Percentiles rank a stretch among this genome's conserved stretches.
Conservation (phyloP, 2,329 filamentous ascomycete species). For the Ascochyta koolunga region DNA sequence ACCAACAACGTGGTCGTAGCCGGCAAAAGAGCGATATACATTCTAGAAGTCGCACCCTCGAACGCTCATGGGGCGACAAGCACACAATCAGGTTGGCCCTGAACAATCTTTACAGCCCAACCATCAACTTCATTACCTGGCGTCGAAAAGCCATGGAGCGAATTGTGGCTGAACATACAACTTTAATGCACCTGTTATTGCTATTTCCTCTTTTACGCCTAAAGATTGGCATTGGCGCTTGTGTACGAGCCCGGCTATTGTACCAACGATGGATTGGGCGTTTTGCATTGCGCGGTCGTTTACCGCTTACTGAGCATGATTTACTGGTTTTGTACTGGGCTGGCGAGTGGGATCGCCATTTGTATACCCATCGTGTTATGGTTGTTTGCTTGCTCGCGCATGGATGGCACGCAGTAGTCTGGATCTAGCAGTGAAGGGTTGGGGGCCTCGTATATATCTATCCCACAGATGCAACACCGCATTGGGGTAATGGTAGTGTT, state of each 20-base stretch:
- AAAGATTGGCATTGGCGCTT: conserved; percentile 4
- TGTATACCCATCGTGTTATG: conserved; percentile 46
- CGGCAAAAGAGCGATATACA: background rate
- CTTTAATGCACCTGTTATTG: conserved; percentile 15
- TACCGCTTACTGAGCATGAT: conserved; percentile 15
- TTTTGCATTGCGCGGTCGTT: conserved; percentile 19
- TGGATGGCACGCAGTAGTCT: conserved; percentile 14
- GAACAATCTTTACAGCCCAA: conserved; percentile 8
- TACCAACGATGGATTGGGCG: conserved; percentile 21
- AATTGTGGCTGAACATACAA: conserved; percentile 1
- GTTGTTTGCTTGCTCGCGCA: conserved; percentile 17
- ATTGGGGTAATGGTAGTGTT: conserved; percentile 7
- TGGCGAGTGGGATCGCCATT: conserved; percentile 31
- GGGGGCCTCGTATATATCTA: conserved; percentile 11
- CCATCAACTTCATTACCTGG: conserved; percentile 5
- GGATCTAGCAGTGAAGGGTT: background rate
- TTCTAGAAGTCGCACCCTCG: background rate
- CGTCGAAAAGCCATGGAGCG: background rate
- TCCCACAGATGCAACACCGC: conserved; percentile 1
- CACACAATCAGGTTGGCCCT: background rate
- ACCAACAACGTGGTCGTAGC: conserved; percentile 3
- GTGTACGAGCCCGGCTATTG: conserved; percentile 1
- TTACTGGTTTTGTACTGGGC: conserved; percentile 20
- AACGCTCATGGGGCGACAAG: background rate
- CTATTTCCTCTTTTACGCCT: conserved; percentile 12